phyloP scores from a whole-genome alignment of 345 rosid genomes.

The Ailanthus altissimus region DNA sequence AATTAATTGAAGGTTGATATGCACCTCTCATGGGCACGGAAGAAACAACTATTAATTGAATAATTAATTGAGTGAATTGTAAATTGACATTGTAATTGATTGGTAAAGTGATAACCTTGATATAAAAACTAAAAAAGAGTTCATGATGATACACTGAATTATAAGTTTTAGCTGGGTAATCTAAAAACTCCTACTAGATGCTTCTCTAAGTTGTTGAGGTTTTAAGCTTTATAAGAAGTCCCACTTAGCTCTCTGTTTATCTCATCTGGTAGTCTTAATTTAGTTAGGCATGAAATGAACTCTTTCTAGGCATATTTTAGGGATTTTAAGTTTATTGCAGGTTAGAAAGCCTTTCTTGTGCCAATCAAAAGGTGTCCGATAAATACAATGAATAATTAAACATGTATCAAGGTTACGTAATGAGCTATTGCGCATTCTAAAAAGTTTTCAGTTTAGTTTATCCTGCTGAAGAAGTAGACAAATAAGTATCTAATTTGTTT shows the following conservation, averaged over 20 bases:
- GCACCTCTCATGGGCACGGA: not conserved
- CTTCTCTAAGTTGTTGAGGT: not conserved
- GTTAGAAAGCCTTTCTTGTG: not conserved
- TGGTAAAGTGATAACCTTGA: not conserved
- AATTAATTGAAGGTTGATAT: not conserved
- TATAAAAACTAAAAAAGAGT: not conserved
- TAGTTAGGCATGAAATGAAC: not conserved
- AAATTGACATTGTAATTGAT: not conserved
- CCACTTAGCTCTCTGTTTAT: not conserved
- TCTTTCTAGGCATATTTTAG: not conserved
- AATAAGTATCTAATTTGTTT: not conserved
- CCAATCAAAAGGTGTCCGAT: not conserved
- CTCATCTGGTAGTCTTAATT: not conserved
- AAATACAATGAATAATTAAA: not conserved
- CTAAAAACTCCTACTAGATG: not conserved
- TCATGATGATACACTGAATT: not conserved
- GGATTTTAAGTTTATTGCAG: not conserved
- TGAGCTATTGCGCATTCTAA: not conserved
- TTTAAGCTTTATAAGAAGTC: not conserved
- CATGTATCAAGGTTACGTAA: not conserved
- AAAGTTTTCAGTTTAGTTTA: not conserved
- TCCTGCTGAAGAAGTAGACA: not conserved
- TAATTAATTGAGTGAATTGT: not conserved
- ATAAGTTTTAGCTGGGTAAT: not conserved
- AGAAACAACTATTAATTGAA: conserved; percentile 1